Conservation (phyloP, 1,284 basidiomycete genomes). For the Agaricales sp. region DNA sequence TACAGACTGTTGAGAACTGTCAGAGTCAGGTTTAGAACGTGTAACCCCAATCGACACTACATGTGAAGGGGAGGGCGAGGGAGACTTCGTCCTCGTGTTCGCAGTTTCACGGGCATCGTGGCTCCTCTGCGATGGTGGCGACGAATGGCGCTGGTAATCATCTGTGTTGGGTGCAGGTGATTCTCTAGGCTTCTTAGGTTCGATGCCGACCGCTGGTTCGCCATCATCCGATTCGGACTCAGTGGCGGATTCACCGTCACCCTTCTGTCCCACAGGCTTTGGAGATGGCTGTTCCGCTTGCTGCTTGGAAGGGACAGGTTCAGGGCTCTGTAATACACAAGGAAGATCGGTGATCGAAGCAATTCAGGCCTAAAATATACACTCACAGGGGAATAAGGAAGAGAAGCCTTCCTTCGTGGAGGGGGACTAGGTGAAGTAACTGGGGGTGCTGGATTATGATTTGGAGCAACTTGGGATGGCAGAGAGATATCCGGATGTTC, state of each 20-base stretch:
- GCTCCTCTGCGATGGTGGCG: conserved; percentile 5
- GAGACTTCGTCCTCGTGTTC: conserved; percentile 11
- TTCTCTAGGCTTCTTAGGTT: background rate
- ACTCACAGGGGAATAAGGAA: too few species aligned
- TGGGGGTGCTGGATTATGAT: too few species aligned
- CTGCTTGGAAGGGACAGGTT: conserved; percentile 7
- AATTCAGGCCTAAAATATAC: too few species aligned
- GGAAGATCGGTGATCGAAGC: too few species aligned
- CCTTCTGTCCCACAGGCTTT: conserved; percentile 13
- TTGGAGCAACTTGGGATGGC: too few species aligned
- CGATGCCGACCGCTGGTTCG: background rate
- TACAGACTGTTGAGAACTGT: conserved; percentile 34
- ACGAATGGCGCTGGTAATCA: conserved; percentile 11
- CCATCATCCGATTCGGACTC: conserved; percentile 33
- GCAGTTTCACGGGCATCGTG: too few species aligned
- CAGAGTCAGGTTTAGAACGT: conserved; percentile 14
- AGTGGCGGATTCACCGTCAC: conserved; percentile 35
- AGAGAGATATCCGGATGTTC: too few species aligned
- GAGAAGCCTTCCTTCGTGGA: too few species aligned
- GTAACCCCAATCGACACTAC: conserved; percentile 16
- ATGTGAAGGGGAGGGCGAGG: conserved; percentile 11
- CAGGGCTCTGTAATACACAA: conserved; percentile 12
- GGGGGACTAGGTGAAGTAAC: too few species aligned
- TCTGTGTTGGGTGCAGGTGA: conserved; percentile 11
- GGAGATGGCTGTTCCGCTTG: conserved; percentile 8